These are phyloP conservation scores for Ostreobium quekettii DNA, from an alignment of 139 green algal species.

Conservation along the genomic window DNA sequence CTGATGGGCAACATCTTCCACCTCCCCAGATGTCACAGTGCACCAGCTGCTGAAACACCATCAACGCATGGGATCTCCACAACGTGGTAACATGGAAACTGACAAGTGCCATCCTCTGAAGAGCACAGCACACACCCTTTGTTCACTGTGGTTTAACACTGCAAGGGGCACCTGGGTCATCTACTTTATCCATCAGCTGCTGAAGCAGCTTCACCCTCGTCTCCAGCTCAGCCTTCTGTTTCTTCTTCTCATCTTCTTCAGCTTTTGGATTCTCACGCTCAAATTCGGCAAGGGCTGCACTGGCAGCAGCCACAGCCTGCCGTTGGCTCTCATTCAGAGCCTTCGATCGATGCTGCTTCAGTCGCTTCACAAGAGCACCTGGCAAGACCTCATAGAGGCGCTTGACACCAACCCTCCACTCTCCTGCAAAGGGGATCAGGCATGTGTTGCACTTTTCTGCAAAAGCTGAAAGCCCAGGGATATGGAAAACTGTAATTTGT, in stretches of 20 bases:
- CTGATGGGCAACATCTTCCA: too few species aligned
- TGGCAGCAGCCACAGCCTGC: constrained; percentile 29
- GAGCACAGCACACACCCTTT: constrained; percentile 16
- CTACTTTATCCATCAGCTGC: constrained; percentile 35
- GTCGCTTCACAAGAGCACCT: constrained; percentile 28
- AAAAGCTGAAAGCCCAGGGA: too few species aligned
- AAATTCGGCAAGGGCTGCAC: constrained; percentile 33
- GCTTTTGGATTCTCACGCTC: constrained; percentile 5
- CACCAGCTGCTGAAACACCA: too few species aligned
- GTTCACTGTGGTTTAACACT: background rate
- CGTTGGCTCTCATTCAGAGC: constrained; percentile 59
- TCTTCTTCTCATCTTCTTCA: constrained; percentile 18
- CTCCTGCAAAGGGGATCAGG: too few species aligned
- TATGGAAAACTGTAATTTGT: too few species aligned
- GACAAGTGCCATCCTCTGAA: too few species aligned
- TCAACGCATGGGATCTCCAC: too few species aligned
- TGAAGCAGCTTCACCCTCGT: constrained; percentile 47
- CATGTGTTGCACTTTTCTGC: too few species aligned
- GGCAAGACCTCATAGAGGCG: constrained; percentile 66
- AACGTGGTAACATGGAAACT: too few species aligned
- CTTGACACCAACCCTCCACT: constrained; percentile 77
- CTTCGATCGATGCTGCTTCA: constrained; percentile 50
- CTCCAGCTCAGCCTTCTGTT: constrained; percentile 59
- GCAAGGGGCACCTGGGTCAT: constrained; percentile 21
- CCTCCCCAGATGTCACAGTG: too few species aligned